These are phyloP conservation scores for Phialophora tarda DNA, from an alignment of 2,329 filamentous ascomycete genomes.

Conservation along the genomic window DNA sequence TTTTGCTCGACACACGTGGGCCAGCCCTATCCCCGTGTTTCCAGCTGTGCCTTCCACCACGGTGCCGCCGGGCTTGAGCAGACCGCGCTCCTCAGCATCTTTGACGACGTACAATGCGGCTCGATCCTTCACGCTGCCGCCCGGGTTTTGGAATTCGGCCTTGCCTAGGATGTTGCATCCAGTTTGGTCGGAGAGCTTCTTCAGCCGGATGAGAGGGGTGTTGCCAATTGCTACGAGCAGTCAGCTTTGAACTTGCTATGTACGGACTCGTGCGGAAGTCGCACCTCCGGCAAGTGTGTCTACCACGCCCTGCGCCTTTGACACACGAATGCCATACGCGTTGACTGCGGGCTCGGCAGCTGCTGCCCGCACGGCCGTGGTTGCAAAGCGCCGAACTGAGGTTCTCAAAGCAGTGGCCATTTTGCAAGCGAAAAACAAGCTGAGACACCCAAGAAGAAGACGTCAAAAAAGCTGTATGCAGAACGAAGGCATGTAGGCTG, in stretches of 20 bases:
- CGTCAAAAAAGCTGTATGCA: background rate
- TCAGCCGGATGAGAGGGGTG: constrained; percentile 89
- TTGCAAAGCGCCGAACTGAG: constrained; percentile 65
- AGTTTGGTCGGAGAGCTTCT: constrained; percentile 84
- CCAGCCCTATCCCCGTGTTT: constrained; percentile 96
- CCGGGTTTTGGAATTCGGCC: constrained; percentile 98
- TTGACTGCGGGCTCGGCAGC: constrained; percentile 44
- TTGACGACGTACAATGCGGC: constrained; percentile 92
- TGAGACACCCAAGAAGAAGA: background rate
- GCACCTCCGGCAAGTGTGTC: constrained; percentile 81
- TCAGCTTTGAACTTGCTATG: background rate
- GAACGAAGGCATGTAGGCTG: background rate
- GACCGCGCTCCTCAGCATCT: constrained; percentile 86
- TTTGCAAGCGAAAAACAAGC: background rate
- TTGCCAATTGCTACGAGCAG: constrained; percentile 81
- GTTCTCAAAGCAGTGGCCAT: constrained; percentile 35
- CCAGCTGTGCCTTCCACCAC: constrained; percentile 97
- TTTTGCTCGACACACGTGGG: constrained; percentile 89
- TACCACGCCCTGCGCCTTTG: constrained; percentile 78
- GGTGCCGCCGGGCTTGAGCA: constrained; percentile 83
- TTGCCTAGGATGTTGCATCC: constrained; percentile 95
- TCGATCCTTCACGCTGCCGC: constrained; percentile 93
- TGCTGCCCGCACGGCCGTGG: constrained; percentile 62
- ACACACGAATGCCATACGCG: constrained; percentile 72
- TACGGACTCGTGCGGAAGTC: constrained; percentile 30